Conservation (phyloP, 352 stramenopile genomes). For the Elongisporangium undulatum region DNA sequence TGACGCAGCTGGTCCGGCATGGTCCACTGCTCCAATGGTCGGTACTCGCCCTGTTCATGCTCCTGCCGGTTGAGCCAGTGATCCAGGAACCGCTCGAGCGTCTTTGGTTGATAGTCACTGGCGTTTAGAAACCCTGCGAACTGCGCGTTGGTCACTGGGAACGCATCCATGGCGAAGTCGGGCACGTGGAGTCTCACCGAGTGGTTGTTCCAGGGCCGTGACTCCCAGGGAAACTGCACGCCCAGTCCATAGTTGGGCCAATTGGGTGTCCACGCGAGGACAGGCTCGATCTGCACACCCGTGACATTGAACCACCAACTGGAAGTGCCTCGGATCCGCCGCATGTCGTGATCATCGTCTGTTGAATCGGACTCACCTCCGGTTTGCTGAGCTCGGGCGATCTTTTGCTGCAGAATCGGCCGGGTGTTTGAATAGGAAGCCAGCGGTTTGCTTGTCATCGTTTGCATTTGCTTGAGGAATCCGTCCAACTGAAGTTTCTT, state of each 20-base stretch:
- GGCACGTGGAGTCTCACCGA: constrained; percentile 50
- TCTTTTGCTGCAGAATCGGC: constrained; percentile 28
- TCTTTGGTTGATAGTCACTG: constrained; percentile 51
- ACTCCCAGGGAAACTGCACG: constrained; percentile 84
- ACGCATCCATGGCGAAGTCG: constrained; percentile 68
- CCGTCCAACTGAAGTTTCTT: constrained; percentile 15
- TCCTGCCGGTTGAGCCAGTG: constrained; percentile 37
- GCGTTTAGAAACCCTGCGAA: constrained; percentile 49
- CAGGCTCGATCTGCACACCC: constrained; percentile 79
- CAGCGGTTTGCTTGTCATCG: constrained; percentile 44
- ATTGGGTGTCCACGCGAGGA: constrained; percentile 60
- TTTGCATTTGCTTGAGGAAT: constrained; percentile 48
- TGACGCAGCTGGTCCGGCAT: constrained; percentile 39
- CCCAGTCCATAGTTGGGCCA: constrained; percentile 50
- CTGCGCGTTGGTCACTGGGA: constrained; percentile 76
- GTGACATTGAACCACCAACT: constrained; percentile 82
- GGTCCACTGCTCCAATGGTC: constrained; percentile 29
- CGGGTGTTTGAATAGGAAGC: constrained; percentile 35
- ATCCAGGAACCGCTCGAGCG: constrained; percentile 59
- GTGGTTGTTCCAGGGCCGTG: constrained; percentile 77
- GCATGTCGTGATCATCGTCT: constrained; percentile 22
- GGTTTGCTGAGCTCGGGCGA: background rate
- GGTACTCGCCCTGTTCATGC: constrained; percentile 3
- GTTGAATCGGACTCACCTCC: constrained; percentile 4
- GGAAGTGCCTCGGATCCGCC: constrained; percentile 30